Base-by-base conservation (phyloP, 2,329 filamentous ascomycete genomes). In the Neofusicoccum ribis region DNA sequence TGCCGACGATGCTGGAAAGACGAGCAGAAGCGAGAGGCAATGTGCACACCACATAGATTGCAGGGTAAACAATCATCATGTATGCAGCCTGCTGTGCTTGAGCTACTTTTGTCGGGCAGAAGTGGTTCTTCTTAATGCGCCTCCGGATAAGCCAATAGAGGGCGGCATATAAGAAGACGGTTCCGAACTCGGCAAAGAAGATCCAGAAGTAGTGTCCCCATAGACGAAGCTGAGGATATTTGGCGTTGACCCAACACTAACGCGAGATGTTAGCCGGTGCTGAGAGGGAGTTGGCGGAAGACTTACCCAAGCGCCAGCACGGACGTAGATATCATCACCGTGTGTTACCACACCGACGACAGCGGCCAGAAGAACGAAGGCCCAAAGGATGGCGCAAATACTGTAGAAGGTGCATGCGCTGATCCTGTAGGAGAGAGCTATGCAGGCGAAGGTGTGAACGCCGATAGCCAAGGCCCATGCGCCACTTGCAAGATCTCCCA, bases 11-110 rank as follows among this genome's bases (percentile, higher is more conserved):
- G 20, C 83, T 83, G 15, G 84, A 83, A 71, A 91, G 87, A 66
- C 89, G 85, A 14, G 88, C 87, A 0, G 85, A 81, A 4, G 88
- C 88, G 0, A 91, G 80, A 0, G 89, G 89, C 0, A 88, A 81
- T 0, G 89, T 91, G 72, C 89, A 89, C n/a, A 89, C 70, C 6
- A 90, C 82, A 72, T 91, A 91, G 68, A 91, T 88, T 68, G 89
- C 71, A 0, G 89, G 89, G 67, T 91, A 91, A 7, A 89, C 80
- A 36, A 90, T 78, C 84, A 86, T 86, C 67, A 90, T 87, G 8
- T 85, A 79, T 5, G 82, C 77, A 49, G 83, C 80, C n/a, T 74
- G 76, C 43, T 72, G 69, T 31, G 75, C 70, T 50, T 74, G 72
- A 20, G 78, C 78, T 34, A 76, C 74, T 36, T 73, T 69, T 31